phyloP scores from a whole-genome alignment of 225 moss, liverwort and hornwort genomes.

The Marchantia paleacea region DNA sequence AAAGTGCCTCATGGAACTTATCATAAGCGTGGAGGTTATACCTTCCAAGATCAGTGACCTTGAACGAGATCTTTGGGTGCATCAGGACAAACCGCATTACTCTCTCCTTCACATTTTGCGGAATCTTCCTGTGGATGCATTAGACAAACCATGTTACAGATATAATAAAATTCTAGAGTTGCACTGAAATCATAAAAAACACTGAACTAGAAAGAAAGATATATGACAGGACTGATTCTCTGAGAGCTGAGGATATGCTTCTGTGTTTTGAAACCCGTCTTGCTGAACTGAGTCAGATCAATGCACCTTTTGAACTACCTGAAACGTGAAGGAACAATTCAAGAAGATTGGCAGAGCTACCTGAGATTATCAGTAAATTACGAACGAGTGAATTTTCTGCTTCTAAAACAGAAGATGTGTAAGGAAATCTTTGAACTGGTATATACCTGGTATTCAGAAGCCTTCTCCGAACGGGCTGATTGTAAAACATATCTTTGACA shows the following conservation, averaged over 20 bases:
- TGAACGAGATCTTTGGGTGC: constrained; percentile 69
- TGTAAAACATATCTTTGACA: constrained; percentile 82
- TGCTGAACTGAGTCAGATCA: not conserved
- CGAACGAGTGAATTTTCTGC: not conserved
- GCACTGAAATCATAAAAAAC: too few species aligned
- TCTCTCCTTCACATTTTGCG: constrained; percentile 83
- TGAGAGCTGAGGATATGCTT: not conserved
- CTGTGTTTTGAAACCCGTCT: not conserved
- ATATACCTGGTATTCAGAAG: constrained; percentile 61
- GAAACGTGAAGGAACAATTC: not conserved
- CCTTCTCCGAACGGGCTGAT: constrained; percentile 92
- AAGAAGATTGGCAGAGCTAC: not conserved
- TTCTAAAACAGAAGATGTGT: not conserved
- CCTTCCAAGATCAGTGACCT: constrained; percentile 68
- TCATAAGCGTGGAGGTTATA: constrained; percentile 18
- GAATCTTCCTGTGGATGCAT: constrained; percentile 57
- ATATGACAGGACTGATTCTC: not conserved
- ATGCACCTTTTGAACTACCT: not conserved
- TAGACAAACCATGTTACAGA: not conserved
- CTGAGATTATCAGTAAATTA: not conserved
- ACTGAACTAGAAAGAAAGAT: not conserved
- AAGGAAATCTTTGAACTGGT: too few species aligned
- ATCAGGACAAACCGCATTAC: constrained; percentile 68
- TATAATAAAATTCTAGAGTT: too few species aligned
- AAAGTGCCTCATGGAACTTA: not conserved